Evolutionary conservation across 2,329 filamentous ascomycete genomes (phyloP), one percentile per base, ranked within the genome.

Genomic region (Periconia digitata): DNA sequence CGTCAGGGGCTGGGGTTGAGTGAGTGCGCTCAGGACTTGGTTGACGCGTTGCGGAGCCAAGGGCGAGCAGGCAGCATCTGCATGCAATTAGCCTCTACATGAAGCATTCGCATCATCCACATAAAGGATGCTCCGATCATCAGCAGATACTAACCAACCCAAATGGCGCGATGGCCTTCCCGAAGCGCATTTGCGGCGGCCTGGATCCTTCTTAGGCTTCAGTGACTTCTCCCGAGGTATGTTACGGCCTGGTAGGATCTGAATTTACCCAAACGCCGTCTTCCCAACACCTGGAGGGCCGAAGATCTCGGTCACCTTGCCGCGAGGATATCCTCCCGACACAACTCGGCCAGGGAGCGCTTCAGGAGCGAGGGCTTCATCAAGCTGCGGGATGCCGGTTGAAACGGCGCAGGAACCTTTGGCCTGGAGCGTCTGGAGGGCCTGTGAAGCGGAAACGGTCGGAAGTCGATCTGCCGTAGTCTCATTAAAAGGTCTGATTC

Each of bases 281-380:
- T 95, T 96, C 23, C 92, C 92, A 21, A 83, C 83, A 1, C 91
- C 92, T 8, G 90, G 87, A 10, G 92, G 90, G 0, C 92, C 92
- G 81, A 89, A 95, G 42, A 96, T 75, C 71, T 97, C 92, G 3
- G 88, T 89, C 36, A 96, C 79, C 67, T 90, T 88, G 13, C 91
- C 90, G 47, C 85, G 83, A 51, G 80, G 80, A 40, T 95, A 76
- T 3, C 90, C 91, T 45, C 62, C 60, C 35, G 54, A 40, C 27
- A 55, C 48, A 44, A 52, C 37, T 22, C 61, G 60, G 50, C 63
- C 59, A 18, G 60, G 59, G 16, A 48, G 50, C 46, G 57, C 54
- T 48, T 54, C 55, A 46, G 63, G 55, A 37, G 59, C 54, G 15
- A 77, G 68, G 7, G 74, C 55, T 21, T 55, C 67, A 62, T 84